These are phyloP conservation scores for Cladochytrium replicatum DNA, from an alignment of 192 early-diverging fungal species.

Conservation along the genomic window DNA sequence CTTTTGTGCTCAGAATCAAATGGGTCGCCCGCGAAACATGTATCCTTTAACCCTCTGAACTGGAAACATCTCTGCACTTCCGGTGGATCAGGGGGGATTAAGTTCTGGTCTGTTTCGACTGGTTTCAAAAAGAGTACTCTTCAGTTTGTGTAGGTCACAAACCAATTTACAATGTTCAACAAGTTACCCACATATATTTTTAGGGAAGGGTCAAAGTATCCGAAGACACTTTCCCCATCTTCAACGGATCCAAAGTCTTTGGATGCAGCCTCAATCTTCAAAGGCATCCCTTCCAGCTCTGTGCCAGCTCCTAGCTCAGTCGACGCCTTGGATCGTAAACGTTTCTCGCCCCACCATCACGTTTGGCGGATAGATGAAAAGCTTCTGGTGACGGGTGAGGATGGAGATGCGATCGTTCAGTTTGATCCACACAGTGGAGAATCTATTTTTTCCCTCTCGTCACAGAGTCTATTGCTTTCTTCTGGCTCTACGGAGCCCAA, in stretches of 20 bases:
- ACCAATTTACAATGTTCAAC: not conserved
- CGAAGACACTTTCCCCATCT: too few relatives aligned
- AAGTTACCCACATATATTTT: not conserved
- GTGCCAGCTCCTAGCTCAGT: too few relatives aligned
- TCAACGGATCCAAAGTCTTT: too few relatives aligned
- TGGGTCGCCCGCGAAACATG: constrained; percentile 10
- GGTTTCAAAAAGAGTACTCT: constrained; percentile 29
- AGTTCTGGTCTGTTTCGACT: constrained; percentile 38
- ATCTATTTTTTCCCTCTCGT: constrained; percentile 8
- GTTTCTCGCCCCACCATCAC: not conserved
- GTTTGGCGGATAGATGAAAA: constrained; percentile 13
- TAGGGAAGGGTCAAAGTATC: not conserved
- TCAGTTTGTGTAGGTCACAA: constrained; percentile 21
- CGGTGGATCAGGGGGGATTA: constrained; percentile 21
- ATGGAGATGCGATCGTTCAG: constrained; percentile 17
- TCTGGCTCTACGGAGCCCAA: constrained; percentile 3
- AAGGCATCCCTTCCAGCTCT: too few relatives aligned
- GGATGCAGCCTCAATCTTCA: too few relatives aligned
- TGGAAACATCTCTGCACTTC: constrained; percentile 31
- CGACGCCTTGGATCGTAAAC: too few relatives aligned
- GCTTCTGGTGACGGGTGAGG: constrained; percentile 6
- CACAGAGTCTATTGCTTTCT: too few relatives aligned
- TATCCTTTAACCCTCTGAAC: constrained; percentile 43
- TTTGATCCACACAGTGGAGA: constrained; percentile 23
- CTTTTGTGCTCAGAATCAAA: constrained; percentile 17